phyloP scores from a whole-genome alignment of 768 basidiomycete genomes.

The Paxillus ammoniavirescens region DNA sequence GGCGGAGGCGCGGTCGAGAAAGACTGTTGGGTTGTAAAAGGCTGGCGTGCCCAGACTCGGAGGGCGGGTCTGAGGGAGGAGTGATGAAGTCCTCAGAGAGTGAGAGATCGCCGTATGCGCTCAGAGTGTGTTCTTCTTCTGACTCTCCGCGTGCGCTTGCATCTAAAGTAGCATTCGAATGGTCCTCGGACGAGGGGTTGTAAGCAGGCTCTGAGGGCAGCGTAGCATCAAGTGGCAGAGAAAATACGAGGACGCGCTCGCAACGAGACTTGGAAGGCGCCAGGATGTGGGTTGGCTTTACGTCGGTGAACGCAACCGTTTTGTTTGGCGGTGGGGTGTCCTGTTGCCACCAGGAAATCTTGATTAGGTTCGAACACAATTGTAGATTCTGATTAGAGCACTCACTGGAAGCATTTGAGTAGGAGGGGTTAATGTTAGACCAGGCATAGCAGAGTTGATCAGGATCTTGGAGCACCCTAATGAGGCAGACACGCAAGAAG shows the following conservation, averaged over 20 bases:
- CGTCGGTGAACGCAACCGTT: neutral
- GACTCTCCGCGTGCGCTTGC: neutral
- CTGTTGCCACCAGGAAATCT: constrained; percentile 2
- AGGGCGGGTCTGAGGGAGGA: constrained; percentile 13
- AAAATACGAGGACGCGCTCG: neutral
- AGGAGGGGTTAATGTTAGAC: neutral
- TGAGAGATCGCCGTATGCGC: constrained; percentile 46
- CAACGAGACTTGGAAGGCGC: neutral
- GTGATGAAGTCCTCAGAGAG: constrained; percentile 36
- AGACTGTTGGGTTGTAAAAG: neutral
- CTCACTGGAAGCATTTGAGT: constrained; percentile 10
- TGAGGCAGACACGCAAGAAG: neutral
- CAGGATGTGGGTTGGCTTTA: neutral
- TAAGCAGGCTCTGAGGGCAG: neutral
- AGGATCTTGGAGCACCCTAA: neutral
- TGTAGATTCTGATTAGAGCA: neutral
- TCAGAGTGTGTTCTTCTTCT: constrained; percentile 41
- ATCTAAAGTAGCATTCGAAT: neutral
- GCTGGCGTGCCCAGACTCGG: neutral
- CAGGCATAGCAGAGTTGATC: constrained; percentile 8
- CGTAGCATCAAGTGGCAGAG: neutral
- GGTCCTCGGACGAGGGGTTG: neutral
- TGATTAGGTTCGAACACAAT: neutral
- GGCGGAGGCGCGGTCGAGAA: constrained; percentile 20
- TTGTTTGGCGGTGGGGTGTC: constrained; percentile 4